These are phyloP conservation scores for Lachancea thermotolerans DNA, from an alignment of 805 yeast species.

Conservation along the genomic window DNA sequence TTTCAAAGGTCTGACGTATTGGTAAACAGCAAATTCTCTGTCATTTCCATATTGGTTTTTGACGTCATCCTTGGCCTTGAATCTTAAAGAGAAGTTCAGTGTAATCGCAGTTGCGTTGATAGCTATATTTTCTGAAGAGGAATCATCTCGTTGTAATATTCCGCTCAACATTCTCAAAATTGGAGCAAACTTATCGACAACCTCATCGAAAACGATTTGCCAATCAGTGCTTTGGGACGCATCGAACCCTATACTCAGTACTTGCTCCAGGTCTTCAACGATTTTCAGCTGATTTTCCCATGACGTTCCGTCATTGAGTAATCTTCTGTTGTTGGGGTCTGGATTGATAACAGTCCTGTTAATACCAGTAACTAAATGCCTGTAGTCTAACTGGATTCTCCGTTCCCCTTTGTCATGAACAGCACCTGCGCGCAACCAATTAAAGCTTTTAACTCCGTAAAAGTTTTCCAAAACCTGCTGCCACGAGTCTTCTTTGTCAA, in stretches of 20 bases:
- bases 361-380: slow-evolving; percentile 46
- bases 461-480: slow-evolving; percentile 16
- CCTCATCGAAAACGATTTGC: slow-evolving; percentile 44
- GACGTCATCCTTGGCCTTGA: slow-evolving; percentile 23
- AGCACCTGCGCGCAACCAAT: slow-evolving; percentile 41
- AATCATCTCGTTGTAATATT: slow-evolving; percentile 25
- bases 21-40: slow-evolving; percentile 35
- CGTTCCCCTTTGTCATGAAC: slow-evolving; percentile 43
- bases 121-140: slow-evolving; percentile 13
- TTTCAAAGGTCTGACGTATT: slow-evolving; percentile 41
- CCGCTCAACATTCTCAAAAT: slow-evolving; percentile 37
- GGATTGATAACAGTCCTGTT: slow-evolving; percentile 44
- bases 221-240: slow-evolving; percentile 45
- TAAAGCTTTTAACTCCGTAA: slow-evolving; percentile 35
- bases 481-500: slow-evolving; percentile 23
- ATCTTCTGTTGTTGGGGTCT: slow-evolving; percentile 41
- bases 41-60: slow-evolving; percentile 12
- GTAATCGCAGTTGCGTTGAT: slow-evolving; percentile 37
- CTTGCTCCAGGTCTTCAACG: slow-evolving; percentile 30
- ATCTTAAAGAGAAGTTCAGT: slow-evolving; percentile 41
- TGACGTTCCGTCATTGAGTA: slow-evolving; percentile 33
- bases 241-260: slow-evolving; percentile 29
- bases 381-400: slow-evolving; percentile 45
- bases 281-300: slow-evolving; percentile 32
- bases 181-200: slow-evolving; percentile 50